Evolutionary conservation across 2,329 filamentous ascomycete genomes (phyloP), one percentile per base, ranked within the genome.

Genomic region (Gaeumannomyces sp.): DNA sequence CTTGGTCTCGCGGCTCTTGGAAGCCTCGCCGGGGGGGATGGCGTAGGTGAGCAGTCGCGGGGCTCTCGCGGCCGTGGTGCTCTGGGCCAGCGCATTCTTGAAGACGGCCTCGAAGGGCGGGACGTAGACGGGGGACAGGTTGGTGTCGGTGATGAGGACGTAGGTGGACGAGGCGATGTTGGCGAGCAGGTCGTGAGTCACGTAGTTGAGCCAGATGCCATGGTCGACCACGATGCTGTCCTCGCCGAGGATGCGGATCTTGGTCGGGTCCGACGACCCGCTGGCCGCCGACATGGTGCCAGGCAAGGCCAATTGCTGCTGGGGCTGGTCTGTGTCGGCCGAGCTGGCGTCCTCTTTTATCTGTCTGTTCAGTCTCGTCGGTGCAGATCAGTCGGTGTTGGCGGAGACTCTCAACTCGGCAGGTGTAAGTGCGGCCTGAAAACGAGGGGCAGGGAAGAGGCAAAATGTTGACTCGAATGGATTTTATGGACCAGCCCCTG

Each of bases 121-220:
- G 0, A 93, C 88, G 76, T 98, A 98, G 71, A 89, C 84, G 28
- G 89, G 83, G 67, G 85, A 86, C 67, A 99, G 86, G 74, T 98
- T 98, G 60, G 93, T 96, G 78, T 99, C 95, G 76, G 95, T 98
- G 72, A 99, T 91, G 67, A 99, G 88, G 66, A 98, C 90, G 76
- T 98, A 99, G 67, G 94, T 98, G 25, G 93, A 96, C 27, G 93
- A 95, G 62, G 85, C 78, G 67, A 95, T 82, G 74, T 89, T 91
- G 64, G 83, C 78, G 68, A 98, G 81, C 65, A 99, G 83, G 77
- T 99, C 94, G 70, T 88, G 79, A 64, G 89, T 87, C 68, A 98
- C 88, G 75, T 91, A 95, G 73, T 84, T 84, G 68, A 89, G 85
- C 92, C 93, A 97, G 65, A 99, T 85, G 69, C 90, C 92, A 75